A percentile compares a stretch with the other conserved stretches of the same genome.
phyloP scores from a whole-genome alignment of 495 filamentous ascomycete species.

The Xylaria flabelliformis region DNA sequence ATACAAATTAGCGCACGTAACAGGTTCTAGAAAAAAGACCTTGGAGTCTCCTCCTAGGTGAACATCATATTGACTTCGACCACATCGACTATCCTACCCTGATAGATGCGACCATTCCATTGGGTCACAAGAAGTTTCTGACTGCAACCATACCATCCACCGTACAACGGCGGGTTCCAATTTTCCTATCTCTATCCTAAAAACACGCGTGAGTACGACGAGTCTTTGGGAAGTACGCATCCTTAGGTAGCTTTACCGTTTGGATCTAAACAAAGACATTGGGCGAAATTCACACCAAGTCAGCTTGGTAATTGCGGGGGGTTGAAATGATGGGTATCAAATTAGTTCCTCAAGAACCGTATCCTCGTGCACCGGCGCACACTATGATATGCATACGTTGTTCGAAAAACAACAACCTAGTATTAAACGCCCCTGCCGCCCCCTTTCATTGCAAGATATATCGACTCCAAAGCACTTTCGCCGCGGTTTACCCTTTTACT shows the following conservation, averaged over 20 bases:
- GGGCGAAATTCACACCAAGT: not conserved
- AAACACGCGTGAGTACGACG: too few species aligned
- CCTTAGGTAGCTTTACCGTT: too few species aligned
- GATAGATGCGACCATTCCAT: not conserved
- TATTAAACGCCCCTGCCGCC: constrained; percentile 2
- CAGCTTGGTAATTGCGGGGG: not conserved
- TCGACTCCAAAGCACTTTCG: not conserved
- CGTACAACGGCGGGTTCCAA: not conserved
- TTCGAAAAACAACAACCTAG: not conserved
- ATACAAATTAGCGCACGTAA: too few species aligned
- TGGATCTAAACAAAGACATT: too few species aligned
- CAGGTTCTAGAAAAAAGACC: not conserved
- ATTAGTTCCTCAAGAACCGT: constrained; percentile 6
- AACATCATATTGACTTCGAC: not conserved
- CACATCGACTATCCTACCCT: not conserved
- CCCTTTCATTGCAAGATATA: not conserved
- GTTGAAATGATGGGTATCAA: constrained; percentile 9
- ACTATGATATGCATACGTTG: not conserved
- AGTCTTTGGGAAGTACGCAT: too few species aligned
- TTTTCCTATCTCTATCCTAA: not conserved
- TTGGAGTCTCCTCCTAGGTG: not conserved
- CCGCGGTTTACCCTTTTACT: not conserved
- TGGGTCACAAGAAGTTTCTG: not conserved
- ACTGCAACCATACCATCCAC: not conserved
- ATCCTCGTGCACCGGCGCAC: not conserved